Conservation (phyloP, 352 stramenopile genomes). For the Globisporangium radiosum region DNA sequence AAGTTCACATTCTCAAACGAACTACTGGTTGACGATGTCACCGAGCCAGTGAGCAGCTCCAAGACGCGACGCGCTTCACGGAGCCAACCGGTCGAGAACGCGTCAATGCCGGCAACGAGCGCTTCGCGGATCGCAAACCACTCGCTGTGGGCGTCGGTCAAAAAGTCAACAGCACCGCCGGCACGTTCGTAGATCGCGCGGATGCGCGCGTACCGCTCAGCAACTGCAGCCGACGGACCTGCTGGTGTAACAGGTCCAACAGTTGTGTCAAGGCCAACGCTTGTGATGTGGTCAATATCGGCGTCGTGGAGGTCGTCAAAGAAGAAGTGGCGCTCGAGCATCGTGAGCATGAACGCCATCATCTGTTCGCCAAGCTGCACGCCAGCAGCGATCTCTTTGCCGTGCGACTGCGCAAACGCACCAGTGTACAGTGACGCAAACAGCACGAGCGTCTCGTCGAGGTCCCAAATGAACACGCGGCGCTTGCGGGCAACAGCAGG, state of each 20-base stretch:
- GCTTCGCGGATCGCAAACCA: constrained; percentile 65
- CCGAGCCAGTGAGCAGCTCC: constrained; percentile 26
- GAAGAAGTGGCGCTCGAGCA: constrained; percentile 83
- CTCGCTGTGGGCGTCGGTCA: constrained; percentile 53
- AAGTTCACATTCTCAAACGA: constrained; percentile 61
- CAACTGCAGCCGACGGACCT: not conserved
- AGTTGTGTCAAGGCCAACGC: not conserved
- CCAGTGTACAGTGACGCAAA: constrained; percentile 79
- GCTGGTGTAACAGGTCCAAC: not conserved
- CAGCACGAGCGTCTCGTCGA: constrained; percentile 78
- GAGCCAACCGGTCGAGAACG: constrained; percentile 65
- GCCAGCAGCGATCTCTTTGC: constrained; percentile 49
- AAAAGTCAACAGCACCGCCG: constrained; percentile 48
- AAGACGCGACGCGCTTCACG: constrained; percentile 54
- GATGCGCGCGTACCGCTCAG: constrained; percentile 57
- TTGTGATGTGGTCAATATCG: constrained; percentile 63
- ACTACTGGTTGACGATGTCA: not conserved
- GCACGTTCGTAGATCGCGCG: constrained; percentile 70
- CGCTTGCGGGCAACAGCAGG: constrained; percentile 5
- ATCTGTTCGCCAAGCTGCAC: constrained; percentile 73
- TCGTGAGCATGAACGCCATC: constrained; percentile 77
- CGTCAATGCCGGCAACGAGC: constrained; percentile 66
- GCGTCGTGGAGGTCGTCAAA: constrained; percentile 71
- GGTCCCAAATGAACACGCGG: constrained; percentile 76
- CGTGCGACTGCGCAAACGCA: constrained; percentile 51